These are phyloP conservation scores for Suaeda aralocaspica DNA, from an alignment of 148 eudicot species.

Conservation along the genomic window DNA sequence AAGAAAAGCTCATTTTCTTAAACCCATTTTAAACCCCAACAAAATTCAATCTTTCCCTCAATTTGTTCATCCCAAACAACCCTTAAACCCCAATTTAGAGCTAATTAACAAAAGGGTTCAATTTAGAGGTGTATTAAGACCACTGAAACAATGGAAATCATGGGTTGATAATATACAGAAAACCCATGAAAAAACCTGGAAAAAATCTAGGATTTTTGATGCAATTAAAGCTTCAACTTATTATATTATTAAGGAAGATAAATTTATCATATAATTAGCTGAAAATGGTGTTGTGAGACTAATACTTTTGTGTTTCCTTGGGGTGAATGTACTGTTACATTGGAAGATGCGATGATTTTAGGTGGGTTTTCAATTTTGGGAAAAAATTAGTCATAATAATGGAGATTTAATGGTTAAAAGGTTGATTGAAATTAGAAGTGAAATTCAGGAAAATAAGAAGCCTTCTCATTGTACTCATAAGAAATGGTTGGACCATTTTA, in stretches of 20 bases:
- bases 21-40: conserved; percentile 8
- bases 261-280: conserved; percentile 21
- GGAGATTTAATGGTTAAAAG: conserved; percentile 8
- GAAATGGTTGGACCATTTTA: conserved; percentile 35
- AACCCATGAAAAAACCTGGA: conserved; percentile 12
- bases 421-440: conserved; percentile 19
- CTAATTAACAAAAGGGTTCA: not conserved
- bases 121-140: conserved; percentile 9
- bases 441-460: conserved; percentile 23
- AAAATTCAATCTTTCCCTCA: not conserved
- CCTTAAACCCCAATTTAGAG: not conserved
- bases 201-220: conserved; percentile 26
- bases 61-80: not conserved
- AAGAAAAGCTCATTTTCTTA: conserved; percentile 14
- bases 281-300: conserved; percentile 30
- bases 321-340: conserved; percentile 36
- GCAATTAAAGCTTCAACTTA: conserved; percentile 26
- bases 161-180: conserved; percentile 19
- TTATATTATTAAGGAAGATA: conserved; percentile 13
- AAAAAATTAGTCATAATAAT: not conserved
- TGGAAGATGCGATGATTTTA: conserved; percentile 36
- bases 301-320: conserved; percentile 30
- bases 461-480: not conserved
- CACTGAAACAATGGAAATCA: conserved; percentile 4
- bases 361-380: conserved; percentile 36